These are phyloP conservation scores for Kodamaea sagamina DNA, from an alignment of 805 yeast genomes.

Conservation along the genomic window DNA sequence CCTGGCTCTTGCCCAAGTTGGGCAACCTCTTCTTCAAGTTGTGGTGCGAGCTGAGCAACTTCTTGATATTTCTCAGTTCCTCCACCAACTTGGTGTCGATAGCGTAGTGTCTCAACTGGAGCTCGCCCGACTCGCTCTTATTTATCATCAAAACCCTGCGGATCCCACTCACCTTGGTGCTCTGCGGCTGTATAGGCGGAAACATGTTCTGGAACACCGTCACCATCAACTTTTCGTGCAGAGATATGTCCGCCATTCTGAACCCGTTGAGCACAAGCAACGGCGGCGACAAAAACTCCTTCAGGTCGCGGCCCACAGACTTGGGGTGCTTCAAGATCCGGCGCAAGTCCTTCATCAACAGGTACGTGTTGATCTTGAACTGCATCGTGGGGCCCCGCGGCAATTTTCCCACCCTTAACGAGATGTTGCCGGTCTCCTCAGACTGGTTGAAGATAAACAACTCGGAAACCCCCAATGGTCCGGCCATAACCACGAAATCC, in stretches of 20 bases:
- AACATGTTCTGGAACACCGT: constrained; percentile 94
- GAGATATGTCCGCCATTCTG: constrained; percentile 62
- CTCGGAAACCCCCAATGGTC: constrained; percentile 92
- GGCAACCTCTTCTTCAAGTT: constrained; percentile 68
- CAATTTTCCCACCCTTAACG: constrained; percentile 79
- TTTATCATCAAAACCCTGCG: constrained; percentile 83
- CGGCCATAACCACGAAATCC: constrained; percentile 98
- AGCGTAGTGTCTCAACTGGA: constrained; percentile 86
- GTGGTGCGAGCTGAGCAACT: constrained; percentile 48
- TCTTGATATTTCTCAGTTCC: constrained; percentile 70
- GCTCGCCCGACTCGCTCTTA: constrained; percentile 69
- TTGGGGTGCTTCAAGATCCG: constrained; percentile 75
- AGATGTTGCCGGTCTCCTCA: constrained; percentile 72
- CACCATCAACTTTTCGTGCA: constrained; percentile 77
- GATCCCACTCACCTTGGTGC: constrained; percentile 70
- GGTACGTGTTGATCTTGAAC: constrained; percentile 74
- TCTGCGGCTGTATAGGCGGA: constrained; percentile 90
- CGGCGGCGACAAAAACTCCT: constrained; percentile 78
- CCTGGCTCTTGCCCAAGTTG: constrained; percentile 63
- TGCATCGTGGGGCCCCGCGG: constrained; percentile 95
- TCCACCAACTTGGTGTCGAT: constrained; percentile 86
- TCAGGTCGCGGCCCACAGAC: constrained; percentile 62
- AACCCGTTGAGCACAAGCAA: constrained; percentile 92
- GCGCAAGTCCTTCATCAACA: constrained; percentile 79
- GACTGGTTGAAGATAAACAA: constrained; percentile 84